phyloP scores from a whole-genome alignment of 805 yeast species.

The Scheffersomyces coipomensis region DNA sequence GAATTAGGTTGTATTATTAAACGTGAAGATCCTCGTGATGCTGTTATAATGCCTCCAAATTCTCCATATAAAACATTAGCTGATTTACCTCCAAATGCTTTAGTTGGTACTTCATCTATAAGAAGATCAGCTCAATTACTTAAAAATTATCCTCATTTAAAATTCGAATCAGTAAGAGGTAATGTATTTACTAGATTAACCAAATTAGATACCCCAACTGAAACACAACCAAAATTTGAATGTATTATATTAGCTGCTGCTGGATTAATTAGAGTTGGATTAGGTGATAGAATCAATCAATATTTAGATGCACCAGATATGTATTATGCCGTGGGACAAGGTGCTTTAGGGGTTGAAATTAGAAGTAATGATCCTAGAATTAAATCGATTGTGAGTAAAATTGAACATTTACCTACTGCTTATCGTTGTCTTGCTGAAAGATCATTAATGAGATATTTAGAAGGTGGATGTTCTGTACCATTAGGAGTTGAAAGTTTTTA shows the following conservation, averaged over 20 bases:
- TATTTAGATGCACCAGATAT: constrained; percentile 71
- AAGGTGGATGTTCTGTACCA: constrained; percentile 98
- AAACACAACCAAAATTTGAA: constrained; percentile 36
- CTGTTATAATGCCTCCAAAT: constrained; percentile 69
- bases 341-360: constrained; percentile 92
- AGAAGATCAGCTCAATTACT: constrained; percentile 90
- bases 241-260: constrained; percentile 92
- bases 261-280: constrained; percentile 73
- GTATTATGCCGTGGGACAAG: constrained; percentile 99
- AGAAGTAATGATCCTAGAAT: constrained; percentile 64
- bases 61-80: constrained; percentile 61
- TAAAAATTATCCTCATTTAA: constrained; percentile 71
- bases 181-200: constrained; percentile 68
- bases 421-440: constrained; percentile 86
- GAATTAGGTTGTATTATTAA: constrained; percentile 82
- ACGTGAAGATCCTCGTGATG: constrained; percentile 94
- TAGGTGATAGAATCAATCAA: constrained; percentile 74
- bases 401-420: constrained; percentile 66
- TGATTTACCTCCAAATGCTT: constrained; percentile 80
- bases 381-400: constrained; percentile 55
- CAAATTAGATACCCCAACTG: constrained; percentile 71
- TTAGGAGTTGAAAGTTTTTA: constrained; percentile 80
- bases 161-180: constrained; percentile 86
- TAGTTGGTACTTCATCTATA: constrained; percentile 93
- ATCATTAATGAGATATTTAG: constrained; percentile 78